Percentiles rank a stretch among this genome's conserved stretches.
These are phyloP conservation scores for Ascochyta lentis DNA, from an alignment of 2,329 filamentous ascomycete species.

Conservation along the genomic window DNA sequence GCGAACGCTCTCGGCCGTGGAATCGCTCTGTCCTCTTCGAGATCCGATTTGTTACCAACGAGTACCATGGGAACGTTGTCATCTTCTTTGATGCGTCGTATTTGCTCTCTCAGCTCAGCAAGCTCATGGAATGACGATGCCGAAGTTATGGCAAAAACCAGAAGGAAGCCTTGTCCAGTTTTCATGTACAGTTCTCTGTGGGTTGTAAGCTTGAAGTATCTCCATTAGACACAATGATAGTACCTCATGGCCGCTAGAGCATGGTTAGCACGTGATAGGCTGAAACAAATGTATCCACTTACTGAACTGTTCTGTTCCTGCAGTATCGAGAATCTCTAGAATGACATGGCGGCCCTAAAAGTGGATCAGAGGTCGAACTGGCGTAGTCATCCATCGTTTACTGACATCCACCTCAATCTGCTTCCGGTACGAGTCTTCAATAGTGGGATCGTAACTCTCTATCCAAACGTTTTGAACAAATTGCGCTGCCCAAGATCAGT, in stretches of 20 bases:
- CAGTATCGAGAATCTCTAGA: constrained; percentile 89
- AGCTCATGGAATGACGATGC: constrained; percentile 83
- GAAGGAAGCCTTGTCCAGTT: constrained; percentile 86
- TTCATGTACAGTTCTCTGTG: constrained; percentile 71
- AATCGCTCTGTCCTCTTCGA: constrained; percentile 84
- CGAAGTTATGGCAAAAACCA: constrained; percentile 92
- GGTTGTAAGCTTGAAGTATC: constrained; percentile 19
- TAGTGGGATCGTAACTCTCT: constrained; percentile 71
- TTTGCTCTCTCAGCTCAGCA: constrained; percentile 82
- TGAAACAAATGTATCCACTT: constrained; percentile 48
- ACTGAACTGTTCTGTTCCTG: constrained; percentile 93
- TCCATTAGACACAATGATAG: constrained; percentile 20
- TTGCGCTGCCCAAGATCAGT: constrained; percentile 64
- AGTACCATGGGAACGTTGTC: constrained; percentile 86
- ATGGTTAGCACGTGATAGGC: constrained; percentile 23
- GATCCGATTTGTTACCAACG: constrained; percentile 89
- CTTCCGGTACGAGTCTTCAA: constrained; percentile 68
- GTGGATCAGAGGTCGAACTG: constrained; percentile 19
- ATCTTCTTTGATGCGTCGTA: constrained; percentile 89
- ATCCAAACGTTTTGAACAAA: constrained; percentile 96
- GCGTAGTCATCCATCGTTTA: constrained; percentile 28
- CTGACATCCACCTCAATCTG: constrained; percentile 80
- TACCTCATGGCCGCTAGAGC: constrained; percentile 46
- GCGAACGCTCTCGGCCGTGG: constrained; percentile 80
- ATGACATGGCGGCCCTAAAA: constrained; percentile 82